Percentiles rank a stretch among this genome's conserved stretches.
Evolutionary conservation across 352 stramenopile genomes (phyloP).

Genomic region (Blastocystis hominis): DNA sequence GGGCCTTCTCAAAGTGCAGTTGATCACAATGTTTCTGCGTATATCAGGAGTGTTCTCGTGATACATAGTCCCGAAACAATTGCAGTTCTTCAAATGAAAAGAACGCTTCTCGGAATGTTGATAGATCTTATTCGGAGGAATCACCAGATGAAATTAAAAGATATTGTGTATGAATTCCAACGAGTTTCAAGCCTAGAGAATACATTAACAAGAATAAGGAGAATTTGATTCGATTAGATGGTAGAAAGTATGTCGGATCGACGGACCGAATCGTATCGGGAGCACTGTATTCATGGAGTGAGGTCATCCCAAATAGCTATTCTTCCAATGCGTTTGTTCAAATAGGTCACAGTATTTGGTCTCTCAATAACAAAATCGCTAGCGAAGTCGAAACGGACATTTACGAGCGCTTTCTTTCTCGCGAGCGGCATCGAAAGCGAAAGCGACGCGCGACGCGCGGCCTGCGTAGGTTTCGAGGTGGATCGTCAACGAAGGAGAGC

Average conservation of each 20-base stretch:
- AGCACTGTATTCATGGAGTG: neutral
- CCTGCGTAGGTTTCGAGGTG: neutral
- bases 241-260: neutral
- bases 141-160: neutral
- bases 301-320: neutral
- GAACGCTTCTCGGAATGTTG: neutral
- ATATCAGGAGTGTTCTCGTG: neutral
- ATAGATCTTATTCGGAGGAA: neutral
- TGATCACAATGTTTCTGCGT: neutral
- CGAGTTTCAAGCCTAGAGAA: neutral
- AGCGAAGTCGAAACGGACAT: neutral
- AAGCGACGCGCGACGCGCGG: neutral
- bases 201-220: neutral
- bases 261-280: constrained; percentile 4
- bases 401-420: neutral
- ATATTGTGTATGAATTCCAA: neutral
- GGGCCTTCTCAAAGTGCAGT: neutral
- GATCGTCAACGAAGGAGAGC: neutral
- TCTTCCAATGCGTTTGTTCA: neutral
- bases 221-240: neutral
- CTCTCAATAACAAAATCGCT: neutral
- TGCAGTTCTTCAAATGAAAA: neutral
- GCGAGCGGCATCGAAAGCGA: constrained; percentile 20
- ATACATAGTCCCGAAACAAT: neutral
- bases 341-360: neutral